These are phyloP conservation scores for Aspergillus tanneri DNA, from an alignment of 2,329 filamentous ascomycete genomes.

Conservation along the genomic window DNA sequence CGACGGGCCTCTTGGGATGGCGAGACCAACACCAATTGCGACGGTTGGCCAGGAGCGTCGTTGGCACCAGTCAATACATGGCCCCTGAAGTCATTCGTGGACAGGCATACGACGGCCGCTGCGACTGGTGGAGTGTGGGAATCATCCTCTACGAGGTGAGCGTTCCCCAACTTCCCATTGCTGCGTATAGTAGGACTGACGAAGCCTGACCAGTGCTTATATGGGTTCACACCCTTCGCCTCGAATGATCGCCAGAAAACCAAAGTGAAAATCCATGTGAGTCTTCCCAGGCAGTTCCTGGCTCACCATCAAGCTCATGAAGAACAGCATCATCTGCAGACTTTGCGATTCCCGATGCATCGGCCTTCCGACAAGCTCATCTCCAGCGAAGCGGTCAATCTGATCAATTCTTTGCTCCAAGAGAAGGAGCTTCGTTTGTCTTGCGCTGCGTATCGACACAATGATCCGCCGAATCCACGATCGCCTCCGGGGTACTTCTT, in stretches of 20 bases:
- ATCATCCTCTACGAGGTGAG: constrained; percentile 82
- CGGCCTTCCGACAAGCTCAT: constrained; percentile 56
- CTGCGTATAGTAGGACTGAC: constrained; percentile 2
- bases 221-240: constrained; percentile 86
- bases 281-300: constrained; percentile 27
- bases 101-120: constrained; percentile 82
- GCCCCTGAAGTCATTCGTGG: constrained; percentile 87
- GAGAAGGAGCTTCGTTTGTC: constrained; percentile 76
- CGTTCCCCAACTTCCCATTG: neutral
- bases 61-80: constrained; percentile 98
- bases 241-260: constrained; percentile 78
- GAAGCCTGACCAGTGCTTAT: constrained; percentile 64
- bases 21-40: constrained; percentile 68
- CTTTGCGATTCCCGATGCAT: constrained; percentile 67
- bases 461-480: constrained; percentile 52
- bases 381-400: constrained; percentile 69
- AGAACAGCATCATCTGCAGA: constrained; percentile 65
- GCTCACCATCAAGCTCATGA: constrained; percentile 4
- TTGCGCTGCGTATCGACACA: constrained; percentile 69
- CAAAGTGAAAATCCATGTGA: constrained; percentile 78
- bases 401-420: constrained; percentile 70
- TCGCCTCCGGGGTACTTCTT: constrained; percentile 32
- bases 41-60: constrained; percentile 75
- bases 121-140: constrained; percentile 96
- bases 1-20: constrained; percentile 64